Evolutionary conservation across 2,329 filamentous ascomycete species (phyloP).

Genomic region (Colletotrichum camelliae): DNA sequence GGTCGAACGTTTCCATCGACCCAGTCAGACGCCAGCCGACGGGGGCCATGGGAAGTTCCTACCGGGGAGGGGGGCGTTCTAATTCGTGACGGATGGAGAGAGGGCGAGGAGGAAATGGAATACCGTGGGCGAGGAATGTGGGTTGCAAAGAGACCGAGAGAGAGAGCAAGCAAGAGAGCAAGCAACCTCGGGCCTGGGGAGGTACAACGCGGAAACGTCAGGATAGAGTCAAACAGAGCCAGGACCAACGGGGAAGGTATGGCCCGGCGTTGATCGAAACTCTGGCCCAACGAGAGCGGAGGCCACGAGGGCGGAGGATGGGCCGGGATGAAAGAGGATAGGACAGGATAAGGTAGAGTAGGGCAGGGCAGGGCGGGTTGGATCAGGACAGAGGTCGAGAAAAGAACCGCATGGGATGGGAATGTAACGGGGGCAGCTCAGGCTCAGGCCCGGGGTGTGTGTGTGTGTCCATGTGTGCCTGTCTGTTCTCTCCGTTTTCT

Average conservation of each 20-base stretch:
- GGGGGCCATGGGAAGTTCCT: not conserved
- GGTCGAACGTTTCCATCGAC: not conserved
- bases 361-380: not conserved
- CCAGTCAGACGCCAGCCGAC: conserved; percentile 12
- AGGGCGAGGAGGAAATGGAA: not conserved
- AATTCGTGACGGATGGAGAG: conserved; percentile 1
- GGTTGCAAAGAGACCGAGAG: not conserved
- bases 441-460: not conserved
- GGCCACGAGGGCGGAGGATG: not conserved
- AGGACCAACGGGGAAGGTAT: not conserved
- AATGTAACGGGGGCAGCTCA: conserved; percentile 4
- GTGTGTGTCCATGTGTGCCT: not conserved
- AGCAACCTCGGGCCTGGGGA: not conserved
- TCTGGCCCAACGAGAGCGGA: conserved; percentile 1
- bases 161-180: not conserved
- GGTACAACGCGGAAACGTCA: conserved; percentile 5
- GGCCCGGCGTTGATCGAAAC: conserved; percentile 3
- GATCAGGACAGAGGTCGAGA: not conserved
- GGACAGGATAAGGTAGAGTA: not conserved
- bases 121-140: not conserved
- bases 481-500: conserved; percentile 5
- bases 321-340: not conserved
- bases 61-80: not conserved
- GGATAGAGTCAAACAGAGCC: not conserved
- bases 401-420: not conserved